Evolutionary conservation across 2,329 filamentous ascomycete genomes (phyloP).

Genomic region (Neopestalotiopsis sp.): DNA sequence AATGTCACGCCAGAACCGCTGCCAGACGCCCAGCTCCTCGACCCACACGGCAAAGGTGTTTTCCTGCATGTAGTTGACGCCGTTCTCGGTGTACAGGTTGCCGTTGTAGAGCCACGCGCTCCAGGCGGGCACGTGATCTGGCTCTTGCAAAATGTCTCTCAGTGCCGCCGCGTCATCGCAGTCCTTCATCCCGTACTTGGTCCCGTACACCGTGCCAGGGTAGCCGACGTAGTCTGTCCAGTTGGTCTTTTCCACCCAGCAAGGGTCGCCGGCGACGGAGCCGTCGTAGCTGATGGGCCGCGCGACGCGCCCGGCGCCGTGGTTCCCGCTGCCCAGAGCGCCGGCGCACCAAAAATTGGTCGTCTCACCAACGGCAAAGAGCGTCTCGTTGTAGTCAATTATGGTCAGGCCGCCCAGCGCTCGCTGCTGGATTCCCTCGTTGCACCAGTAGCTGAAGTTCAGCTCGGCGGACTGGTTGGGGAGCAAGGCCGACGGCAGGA

Average conservation of each 20-base stretch:
- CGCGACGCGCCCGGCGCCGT: slow-evolving; percentile 24
- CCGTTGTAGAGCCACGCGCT: slow-evolving; percentile 28
- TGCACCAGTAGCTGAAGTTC: slow-evolving; percentile 31
- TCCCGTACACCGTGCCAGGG: slow-evolving; percentile 26
- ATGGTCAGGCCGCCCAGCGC: slow-evolving; percentile 21
- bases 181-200: slow-evolving; percentile 26
- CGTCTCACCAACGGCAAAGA: slow-evolving; percentile 27
- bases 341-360: slow-evolving; percentile 23
- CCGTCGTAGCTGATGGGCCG: slow-evolving; percentile 23
- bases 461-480: slow-evolving; percentile 29
- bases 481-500: slow-evolving; percentile 30
- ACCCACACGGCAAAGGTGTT: slow-evolving; percentile 29
- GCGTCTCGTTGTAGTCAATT: slow-evolving; percentile 17
- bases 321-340: not conserved
- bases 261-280: slow-evolving; percentile 23
- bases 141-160: slow-evolving; percentile 5
- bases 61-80: slow-evolving; percentile 29
- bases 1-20: slow-evolving; percentile 32
- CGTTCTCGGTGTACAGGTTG: slow-evolving; percentile 24
- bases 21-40: slow-evolving; percentile 30
- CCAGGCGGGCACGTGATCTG: slow-evolving; percentile 26
- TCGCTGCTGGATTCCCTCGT: slow-evolving; percentile 27
- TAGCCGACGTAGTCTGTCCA: slow-evolving; percentile 24
- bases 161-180: slow-evolving; percentile 21
- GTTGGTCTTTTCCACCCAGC: slow-evolving; percentile 28